A percentile compares a stretch with the other conserved stretches of the same genome.
These are phyloP conservation scores for Ajuga chamaepitys DNA, from an alignment of 257 asterid genomes.

Conservation along the genomic window DNA sequence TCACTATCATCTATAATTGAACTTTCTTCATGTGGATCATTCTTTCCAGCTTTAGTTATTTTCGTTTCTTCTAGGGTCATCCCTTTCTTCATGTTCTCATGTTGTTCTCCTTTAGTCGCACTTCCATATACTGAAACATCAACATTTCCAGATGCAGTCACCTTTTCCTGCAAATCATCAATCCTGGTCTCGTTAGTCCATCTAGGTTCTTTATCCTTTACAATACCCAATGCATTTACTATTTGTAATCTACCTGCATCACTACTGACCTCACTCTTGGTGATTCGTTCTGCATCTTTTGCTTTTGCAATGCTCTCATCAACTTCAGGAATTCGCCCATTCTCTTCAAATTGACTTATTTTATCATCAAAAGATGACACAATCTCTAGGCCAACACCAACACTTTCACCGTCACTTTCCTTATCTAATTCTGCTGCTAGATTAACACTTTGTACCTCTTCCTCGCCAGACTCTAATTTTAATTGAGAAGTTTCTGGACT, in stretches of 20 bases:
- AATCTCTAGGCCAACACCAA: conserved; percentile 22
- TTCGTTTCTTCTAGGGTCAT: conserved; percentile 2
- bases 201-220: background rate
- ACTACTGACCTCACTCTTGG: conserved; percentile 37
- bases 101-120: conserved; percentile 11
- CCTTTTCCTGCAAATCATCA: conserved; percentile 30
- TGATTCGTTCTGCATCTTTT: conserved; percentile 19
- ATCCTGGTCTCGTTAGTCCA: conserved; percentile 1
- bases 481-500: conserved; percentile 27
- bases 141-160: conserved; percentile 9
- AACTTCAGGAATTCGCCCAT: conserved; percentile 28
- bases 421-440: conserved; percentile 26
- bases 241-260: conserved; percentile 23
- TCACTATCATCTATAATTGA: conserved; percentile 1
- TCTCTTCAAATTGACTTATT: conserved; percentile 32
- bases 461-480: conserved; percentile 23
- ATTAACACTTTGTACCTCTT: conserved; percentile 22
- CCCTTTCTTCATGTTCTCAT: conserved; percentile 20
- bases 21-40: conserved; percentile 4
- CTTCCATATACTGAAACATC: conserved; percentile 12
- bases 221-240: conserved; percentile 5
- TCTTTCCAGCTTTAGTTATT: background rate
- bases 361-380: conserved; percentile 18
- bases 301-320: conserved; percentile 20
- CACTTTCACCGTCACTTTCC: conserved; percentile 28